These are phyloP conservation scores for Sporothrix pallida DNA, from an alignment of 2,329 filamentous ascomycete species.

Conservation along the genomic window DNA sequence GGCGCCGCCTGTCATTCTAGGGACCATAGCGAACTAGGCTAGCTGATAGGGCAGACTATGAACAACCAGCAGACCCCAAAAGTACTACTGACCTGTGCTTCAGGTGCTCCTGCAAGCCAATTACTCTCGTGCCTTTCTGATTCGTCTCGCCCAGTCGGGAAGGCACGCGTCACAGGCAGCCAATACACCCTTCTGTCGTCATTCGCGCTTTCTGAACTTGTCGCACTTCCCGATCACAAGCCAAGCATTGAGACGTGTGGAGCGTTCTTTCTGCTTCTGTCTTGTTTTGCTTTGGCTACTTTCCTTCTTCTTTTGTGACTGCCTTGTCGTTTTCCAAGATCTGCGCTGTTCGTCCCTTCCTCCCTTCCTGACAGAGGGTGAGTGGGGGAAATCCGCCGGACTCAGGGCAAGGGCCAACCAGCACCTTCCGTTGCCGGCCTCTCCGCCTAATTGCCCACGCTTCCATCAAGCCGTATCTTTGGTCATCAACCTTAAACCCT, in stretches of 20 bases:
- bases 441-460: slow-evolving; percentile 17
- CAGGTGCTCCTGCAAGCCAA: not conserved
- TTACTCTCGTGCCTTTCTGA: not conserved
- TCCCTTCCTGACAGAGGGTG: slow-evolving; percentile 8
- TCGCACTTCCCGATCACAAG: not conserved
- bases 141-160: slow-evolving; percentile 16
- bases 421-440: slow-evolving; percentile 15
- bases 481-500: slow-evolving; percentile 2
- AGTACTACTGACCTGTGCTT: not conserved
- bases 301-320: not conserved
- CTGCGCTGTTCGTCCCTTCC: slow-evolving; percentile 9
- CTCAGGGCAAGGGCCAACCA: slow-evolving; percentile 8
- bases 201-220: not conserved
- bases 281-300: not conserved
- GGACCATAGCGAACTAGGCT: slow-evolving; percentile 12
- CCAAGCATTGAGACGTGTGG: not conserved
- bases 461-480: not conserved
- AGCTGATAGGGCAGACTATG: not conserved
- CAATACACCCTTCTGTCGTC: slow-evolving; percentile 20
- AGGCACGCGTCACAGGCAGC: slow-evolving; percentile 25
- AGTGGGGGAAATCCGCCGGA: slow-evolving; percentile 13
- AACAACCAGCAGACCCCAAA: not conserved
- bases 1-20: not conserved
- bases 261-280: slow-evolving; percentile 11
- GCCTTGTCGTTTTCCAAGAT: not conserved